phyloP scores from a whole-genome alignment of 2,329 filamentous ascomycete genomes.

The Colletotrichum aenigma region DNA sequence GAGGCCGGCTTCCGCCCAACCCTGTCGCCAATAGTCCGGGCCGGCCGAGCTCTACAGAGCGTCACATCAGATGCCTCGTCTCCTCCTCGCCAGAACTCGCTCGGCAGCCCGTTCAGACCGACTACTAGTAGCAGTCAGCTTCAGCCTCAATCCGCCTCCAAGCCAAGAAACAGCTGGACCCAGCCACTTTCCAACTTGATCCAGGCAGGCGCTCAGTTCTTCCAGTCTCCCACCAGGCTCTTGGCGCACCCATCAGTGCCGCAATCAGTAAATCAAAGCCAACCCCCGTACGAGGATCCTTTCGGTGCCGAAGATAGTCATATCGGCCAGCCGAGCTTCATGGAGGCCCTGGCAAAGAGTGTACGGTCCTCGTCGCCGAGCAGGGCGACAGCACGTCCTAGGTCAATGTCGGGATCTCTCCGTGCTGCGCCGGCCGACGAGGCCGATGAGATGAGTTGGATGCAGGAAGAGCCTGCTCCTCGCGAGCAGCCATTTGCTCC shows the following conservation, averaged over 20 bases:
- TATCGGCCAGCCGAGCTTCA: constrained; percentile 34
- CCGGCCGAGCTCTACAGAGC: constrained; percentile 59
- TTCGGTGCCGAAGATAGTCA: constrained; percentile 28
- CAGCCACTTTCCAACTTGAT: constrained; percentile 16
- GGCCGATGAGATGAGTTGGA: constrained; percentile 49
- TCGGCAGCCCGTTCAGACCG: constrained; percentile 60
- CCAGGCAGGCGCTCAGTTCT: constrained; percentile 20
- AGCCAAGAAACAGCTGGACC: constrained; percentile 16
- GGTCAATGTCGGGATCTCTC: constrained; percentile 9
- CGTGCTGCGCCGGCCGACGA: constrained; percentile 19
- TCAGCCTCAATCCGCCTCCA: constrained; percentile 11
- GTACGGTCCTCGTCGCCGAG: constrained; percentile 12
- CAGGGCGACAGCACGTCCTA: not conserved
- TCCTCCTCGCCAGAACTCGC: constrained; percentile 52
- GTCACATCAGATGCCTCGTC: constrained; percentile 65
- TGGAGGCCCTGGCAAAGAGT: constrained; percentile 34
- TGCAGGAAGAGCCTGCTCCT: constrained; percentile 28
- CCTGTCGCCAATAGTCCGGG: constrained; percentile 63
- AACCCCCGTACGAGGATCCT: constrained; percentile 30
- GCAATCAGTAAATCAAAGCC: constrained; percentile 12
- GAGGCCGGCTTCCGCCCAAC: constrained; percentile 43
- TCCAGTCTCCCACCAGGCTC: constrained; percentile 9
- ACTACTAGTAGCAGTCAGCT: constrained; percentile 14
- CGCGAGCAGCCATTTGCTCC: constrained; percentile 14
- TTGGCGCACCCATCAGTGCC: not conserved